Conservation (phyloP, 352 stramenopile species). For the Globisporangium iwayamae region DNA sequence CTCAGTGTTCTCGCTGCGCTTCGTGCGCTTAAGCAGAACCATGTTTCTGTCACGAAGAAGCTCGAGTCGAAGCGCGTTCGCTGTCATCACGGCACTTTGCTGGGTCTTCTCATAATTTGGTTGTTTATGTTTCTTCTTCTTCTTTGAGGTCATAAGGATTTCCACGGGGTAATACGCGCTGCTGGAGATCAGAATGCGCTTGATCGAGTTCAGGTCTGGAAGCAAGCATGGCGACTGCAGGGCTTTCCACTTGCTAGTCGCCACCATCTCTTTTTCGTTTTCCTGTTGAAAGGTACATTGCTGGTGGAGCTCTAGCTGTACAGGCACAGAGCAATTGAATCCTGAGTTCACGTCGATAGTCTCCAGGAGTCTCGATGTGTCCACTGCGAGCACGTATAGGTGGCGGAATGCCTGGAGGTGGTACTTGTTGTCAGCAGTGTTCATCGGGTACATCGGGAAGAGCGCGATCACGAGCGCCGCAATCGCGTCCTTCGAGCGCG, state of each 20-base stretch:
- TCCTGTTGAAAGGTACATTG: background rate
- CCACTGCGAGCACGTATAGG: constrained; percentile 86
- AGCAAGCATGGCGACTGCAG: constrained; percentile 69
- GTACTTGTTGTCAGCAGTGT: constrained; percentile 94
- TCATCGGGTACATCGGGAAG: constrained; percentile 91
- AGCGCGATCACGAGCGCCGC: constrained; percentile 93
- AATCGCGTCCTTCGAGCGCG: constrained; percentile 86
- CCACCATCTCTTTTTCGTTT: background rate
- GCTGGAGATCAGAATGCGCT: constrained; percentile 47
- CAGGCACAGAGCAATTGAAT: constrained; percentile 36
- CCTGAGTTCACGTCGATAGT: constrained; percentile 72
- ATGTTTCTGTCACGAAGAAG: constrained; percentile 51
- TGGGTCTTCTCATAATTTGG: background rate
- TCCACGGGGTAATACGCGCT: constrained; percentile 66
- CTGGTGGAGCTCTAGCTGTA: constrained; percentile 40
- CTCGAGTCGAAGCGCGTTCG: constrained; percentile 56
- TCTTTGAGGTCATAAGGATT: constrained; percentile 33
- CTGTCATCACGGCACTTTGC: constrained; percentile 17
- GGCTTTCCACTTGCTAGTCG: constrained; percentile 15
- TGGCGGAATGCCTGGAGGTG: constrained; percentile 88
- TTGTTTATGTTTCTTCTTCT: background rate
- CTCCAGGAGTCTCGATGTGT: constrained; percentile 66
- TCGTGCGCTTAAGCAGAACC: constrained; percentile 58
- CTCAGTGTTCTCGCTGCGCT: constrained; percentile 16
- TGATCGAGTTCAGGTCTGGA: constrained; percentile 53